phyloP scores from a whole-genome alignment of 495 filamentous ascomycete species.

The Peziza echinospora region DNA sequence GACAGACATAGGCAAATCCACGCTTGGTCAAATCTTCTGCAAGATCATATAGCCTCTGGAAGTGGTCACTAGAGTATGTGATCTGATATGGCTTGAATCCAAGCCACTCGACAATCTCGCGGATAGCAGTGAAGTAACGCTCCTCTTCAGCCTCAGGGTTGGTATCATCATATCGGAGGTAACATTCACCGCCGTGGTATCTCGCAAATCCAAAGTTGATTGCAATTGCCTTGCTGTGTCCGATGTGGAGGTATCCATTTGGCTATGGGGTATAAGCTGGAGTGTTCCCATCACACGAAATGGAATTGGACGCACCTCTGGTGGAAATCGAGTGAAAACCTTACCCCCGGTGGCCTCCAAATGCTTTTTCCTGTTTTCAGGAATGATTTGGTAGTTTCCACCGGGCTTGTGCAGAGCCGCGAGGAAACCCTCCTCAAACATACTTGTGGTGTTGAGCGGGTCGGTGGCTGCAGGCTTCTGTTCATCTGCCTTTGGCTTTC shows the following conservation, averaged over 20 bases:
- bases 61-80: slow-evolving; percentile 64
- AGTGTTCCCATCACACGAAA: background rate
- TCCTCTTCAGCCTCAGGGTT: slow-evolving; percentile 70
- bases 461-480: slow-evolving; percentile 9
- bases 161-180: slow-evolving; percentile 55
- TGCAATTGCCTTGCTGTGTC: slow-evolving; percentile 88
- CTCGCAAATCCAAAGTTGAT: slow-evolving; percentile 92
- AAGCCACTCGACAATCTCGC: slow-evolving; percentile 61
- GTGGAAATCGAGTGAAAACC: slow-evolving; percentile 58
- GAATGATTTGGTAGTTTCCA: slow-evolving; percentile 16
- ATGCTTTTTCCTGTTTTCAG: slow-evolving; percentile 15
- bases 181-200: slow-evolving; percentile 57
- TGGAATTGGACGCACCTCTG: slow-evolving; percentile 30
- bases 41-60: slow-evolving; percentile 65
- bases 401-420: slow-evolving; percentile 17
- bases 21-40: slow-evolving; percentile 63
- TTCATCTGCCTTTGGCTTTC: background rate
- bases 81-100: slow-evolving; percentile 58
- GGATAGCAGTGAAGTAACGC: slow-evolving; percentile 53
- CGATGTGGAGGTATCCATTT: slow-evolving; percentile 64
- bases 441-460: slow-evolving; percentile 5
- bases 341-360: slow-evolving; percentile 13
- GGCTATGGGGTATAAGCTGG: too few relatives aligned
- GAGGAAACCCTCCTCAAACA: slow-evolving; percentile 19
- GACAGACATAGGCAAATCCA: slow-evolving; percentile 60